phyloP scores from a whole-genome alignment of 2,329 filamentous ascomycete species.

The Bipolaris gigantea region DNA sequence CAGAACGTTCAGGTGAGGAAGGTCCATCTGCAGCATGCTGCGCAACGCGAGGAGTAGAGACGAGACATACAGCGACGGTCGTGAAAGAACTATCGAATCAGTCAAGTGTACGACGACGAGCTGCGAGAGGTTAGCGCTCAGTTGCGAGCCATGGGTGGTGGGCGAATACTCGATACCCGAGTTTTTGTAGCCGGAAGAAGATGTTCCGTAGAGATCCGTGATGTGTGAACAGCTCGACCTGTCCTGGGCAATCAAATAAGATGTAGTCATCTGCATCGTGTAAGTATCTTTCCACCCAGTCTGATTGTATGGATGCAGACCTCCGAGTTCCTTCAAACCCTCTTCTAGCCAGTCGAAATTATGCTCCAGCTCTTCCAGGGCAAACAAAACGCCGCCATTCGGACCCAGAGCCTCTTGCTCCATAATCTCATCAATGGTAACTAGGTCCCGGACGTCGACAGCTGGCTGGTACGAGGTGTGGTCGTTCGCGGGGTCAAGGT shows the following conservation, averaged over 20 bases:
- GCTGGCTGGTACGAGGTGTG: slow-evolving; percentile 85
- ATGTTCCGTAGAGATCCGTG: slow-evolving; percentile 90
- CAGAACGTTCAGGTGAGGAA: slow-evolving; percentile 92
- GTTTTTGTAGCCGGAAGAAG: slow-evolving; percentile 85
- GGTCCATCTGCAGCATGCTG: slow-evolving; percentile 97
- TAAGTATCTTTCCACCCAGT: slow-evolving; percentile 12
- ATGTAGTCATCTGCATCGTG: slow-evolving; percentile 74
- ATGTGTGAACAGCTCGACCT: slow-evolving; percentile 96
- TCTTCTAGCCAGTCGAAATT: slow-evolving; percentile 92
- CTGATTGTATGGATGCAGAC: slow-evolving; percentile 38
- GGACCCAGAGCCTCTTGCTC: slow-evolving; percentile 84
- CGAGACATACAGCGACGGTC: slow-evolving; percentile 92
- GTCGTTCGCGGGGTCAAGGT: slow-evolving; percentile 96
- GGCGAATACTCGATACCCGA: slow-evolving; percentile 80
- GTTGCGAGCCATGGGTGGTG: slow-evolving; percentile 23
- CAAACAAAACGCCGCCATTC: slow-evolving; percentile 90
- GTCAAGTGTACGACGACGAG: slow-evolving; percentile 91
- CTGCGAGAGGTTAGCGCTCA: slow-evolving; percentile 54
- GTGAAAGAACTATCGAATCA: slow-evolving; percentile 89
- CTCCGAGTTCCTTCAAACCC: slow-evolving; percentile 72
- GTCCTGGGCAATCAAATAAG: slow-evolving; percentile 93
- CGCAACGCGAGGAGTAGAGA: slow-evolving; percentile 89
- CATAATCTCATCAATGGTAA: slow-evolving; percentile 96
- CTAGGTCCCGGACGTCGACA: slow-evolving; percentile 83
- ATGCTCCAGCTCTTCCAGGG: slow-evolving; percentile 90